Percentiles rank a stretch among this genome's conserved stretches.
Evolutionary conservation across 495 filamentous ascomycete genomes (phyloP).

Genomic region (Lentithecium fluviatile): DNA sequence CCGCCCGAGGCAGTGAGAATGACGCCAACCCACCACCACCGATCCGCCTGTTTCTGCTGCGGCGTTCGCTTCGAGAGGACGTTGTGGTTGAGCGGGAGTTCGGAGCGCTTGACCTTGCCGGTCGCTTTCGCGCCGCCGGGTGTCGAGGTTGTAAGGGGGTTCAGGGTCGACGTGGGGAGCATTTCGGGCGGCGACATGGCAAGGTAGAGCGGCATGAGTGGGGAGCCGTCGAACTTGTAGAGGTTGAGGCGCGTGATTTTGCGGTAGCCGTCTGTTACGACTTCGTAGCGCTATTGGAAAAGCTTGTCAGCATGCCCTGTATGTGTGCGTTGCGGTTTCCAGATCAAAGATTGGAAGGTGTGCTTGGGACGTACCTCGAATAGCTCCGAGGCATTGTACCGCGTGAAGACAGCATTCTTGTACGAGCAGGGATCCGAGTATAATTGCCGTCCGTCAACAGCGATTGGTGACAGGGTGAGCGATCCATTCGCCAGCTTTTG

Average conservation of each 20-base stretch:
- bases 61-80: slow-evolving; percentile 45
- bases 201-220: slow-evolving; percentile 73
- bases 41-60: slow-evolving; percentile 55
- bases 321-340: slow-evolving; percentile 1
- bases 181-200: slow-evolving; percentile 68
- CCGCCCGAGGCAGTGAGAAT: slow-evolving; percentile 63
- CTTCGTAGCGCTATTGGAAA: slow-evolving; percentile 56
- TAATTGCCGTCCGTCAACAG: slow-evolving; percentile 70
- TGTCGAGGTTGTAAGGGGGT: slow-evolving; percentile 50
- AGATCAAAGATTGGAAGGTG: neutral
- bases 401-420: slow-evolving; percentile 56
- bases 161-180: slow-evolving; percentile 70
- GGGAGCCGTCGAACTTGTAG: slow-evolving; percentile 62
- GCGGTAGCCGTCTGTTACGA: slow-evolving; percentile 62
- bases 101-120: slow-evolving; percentile 42
- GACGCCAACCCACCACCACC: slow-evolving; percentile 70
- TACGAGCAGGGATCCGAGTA: slow-evolving; percentile 65
- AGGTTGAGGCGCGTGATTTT: slow-evolving; percentile 65
- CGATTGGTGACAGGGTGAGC: slow-evolving; percentile 61
- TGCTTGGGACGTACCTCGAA: slow-evolving; percentile 54
- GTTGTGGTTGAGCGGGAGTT: slow-evolving; percentile 48
- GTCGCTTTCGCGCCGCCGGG: slow-evolving; percentile 43
- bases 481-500: slow-evolving; percentile 56
- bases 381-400: slow-evolving; percentile 67
- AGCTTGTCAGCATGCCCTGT: slow-evolving; percentile 26